Conservation (phyloP, 306 rosid genomes). For the Comarum palustre region DNA sequence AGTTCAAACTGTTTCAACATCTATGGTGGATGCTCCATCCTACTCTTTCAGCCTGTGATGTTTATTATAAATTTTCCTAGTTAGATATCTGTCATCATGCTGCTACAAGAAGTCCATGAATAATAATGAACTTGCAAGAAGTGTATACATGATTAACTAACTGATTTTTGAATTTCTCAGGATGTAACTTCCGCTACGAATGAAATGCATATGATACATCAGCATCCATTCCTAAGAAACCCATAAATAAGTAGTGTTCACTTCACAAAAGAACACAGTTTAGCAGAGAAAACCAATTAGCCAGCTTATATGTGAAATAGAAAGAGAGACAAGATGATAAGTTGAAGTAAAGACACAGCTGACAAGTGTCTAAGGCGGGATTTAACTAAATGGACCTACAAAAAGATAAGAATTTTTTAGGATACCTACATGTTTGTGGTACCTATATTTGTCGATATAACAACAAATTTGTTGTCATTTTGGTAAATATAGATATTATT, state of each 20-base stretch:
- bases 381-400: neutral
- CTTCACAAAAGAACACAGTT: conserved; percentile 2
- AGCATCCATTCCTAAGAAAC: conserved; percentile 85
- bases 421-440: too few species aligned
- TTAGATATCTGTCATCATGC: too few species aligned
- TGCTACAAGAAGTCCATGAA: neutral
- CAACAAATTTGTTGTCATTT: too few species aligned
- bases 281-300: neutral
- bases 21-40: neutral
- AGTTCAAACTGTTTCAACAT: conserved; percentile 3
- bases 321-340: neutral
- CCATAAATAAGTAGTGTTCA: conserved; percentile 3
- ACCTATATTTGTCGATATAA: too few species aligned
- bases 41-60: neutral
- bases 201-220: conserved; percentile 97
- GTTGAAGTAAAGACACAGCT: neutral
- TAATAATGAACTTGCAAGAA: conserved; percentile 10
- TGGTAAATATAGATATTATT: too few species aligned
- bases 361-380: neutral
- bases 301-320: neutral
- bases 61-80: neutral
- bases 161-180: conserved; percentile 88
- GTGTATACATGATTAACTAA: conserved; percentile 69
- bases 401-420: too few species aligned
- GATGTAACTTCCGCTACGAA: conserved; percentile 85